Evolutionary conservation across 768 basidiomycete genomes (phyloP), one percentile per base, ranked within the genome.

Genomic region (Pleurotus eryngii): DNA sequence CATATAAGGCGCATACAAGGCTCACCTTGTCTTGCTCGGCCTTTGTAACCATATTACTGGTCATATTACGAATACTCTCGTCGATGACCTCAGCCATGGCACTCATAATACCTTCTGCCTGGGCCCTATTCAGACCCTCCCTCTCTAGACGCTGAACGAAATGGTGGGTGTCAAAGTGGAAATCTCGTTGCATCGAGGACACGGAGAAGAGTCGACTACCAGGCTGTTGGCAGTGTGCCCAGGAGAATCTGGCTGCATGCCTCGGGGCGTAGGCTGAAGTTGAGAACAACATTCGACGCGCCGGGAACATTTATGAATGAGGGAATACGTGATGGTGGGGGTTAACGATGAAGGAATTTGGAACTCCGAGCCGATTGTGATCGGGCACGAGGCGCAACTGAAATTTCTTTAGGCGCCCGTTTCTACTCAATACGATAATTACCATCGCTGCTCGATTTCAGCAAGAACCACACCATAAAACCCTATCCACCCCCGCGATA

Each of bases 81-180:
- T 97, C 93, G 39, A 99, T 94, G 60, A 98, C 95, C 64, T 95
- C 93, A 11, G 94, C 92, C 83, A 99, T 90, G 6, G 95, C 92
- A 46, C 87, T 81, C 95, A 98, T 97, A 68, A 99, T 90, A 3
- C 97, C 96, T 69, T 98, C 94, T 0, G 96, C 95, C 73, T 98
- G 96, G 18, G 85, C 85, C 15, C 92, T 83, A 61, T 89, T 93
- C 60, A 98, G 72, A 0, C 96, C 96, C 67, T 97, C 90, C 58
- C 84, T 80, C 71, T 95, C 91, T 56, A 98, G 76, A 37, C 92
- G 86, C 71, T 93, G 87, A 39, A 98, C 94, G 67, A 97, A 96
- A 60, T 91, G 89, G 67, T 96, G 92, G 1, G 95, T 98, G 68
- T 98, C 96, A 63, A 98, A 98, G 68, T 95, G 94, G 67, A 90